A percentile compares a stretch with the other conserved stretches of the same genome.
Conservation (phyloP, 768 basidiomycete genomes). For the Boletus pseudo-olivaceus region DNA sequence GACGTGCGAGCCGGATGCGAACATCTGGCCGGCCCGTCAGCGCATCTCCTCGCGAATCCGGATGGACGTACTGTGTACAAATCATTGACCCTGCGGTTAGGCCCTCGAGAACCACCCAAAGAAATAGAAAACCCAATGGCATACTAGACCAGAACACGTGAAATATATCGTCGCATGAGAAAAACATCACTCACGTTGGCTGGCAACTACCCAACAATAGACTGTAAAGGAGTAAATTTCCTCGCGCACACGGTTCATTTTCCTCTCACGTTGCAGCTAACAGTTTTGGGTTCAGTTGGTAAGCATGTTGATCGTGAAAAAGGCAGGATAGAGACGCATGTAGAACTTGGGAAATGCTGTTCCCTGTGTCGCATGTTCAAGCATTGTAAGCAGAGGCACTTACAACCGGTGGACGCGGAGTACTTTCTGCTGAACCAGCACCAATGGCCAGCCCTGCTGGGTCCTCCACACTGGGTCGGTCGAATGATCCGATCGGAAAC, state of each 20-base stretch:
- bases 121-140: slow-evolving; percentile 21
- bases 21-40: slow-evolving; percentile 8
- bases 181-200: slow-evolving; percentile 21
- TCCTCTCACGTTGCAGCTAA: slow-evolving; percentile 19
- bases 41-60: background rate
- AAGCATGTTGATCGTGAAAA: slow-evolving; percentile 17
- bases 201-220: slow-evolving; percentile 21
- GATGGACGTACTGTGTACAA: slow-evolving; percentile 7
- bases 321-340: slow-evolving; percentile 11
- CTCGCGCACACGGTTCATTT: slow-evolving; percentile 5
- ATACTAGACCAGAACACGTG: slow-evolving; percentile 15
- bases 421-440: slow-evolving; percentile 8
- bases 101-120: slow-evolving; percentile 25
- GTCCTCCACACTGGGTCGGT: background rate
- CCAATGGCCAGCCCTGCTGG: background rate
- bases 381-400: slow-evolving; percentile 24
- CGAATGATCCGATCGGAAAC: slow-evolving; percentile 7
- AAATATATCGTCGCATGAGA: background rate
- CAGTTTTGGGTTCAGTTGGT: slow-evolving; percentile 18
- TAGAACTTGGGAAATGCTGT: slow-evolving; percentile 1
- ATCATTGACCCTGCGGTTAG: slow-evolving; percentile 15
- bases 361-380: slow-evolving; percentile 10
- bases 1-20: background rate
- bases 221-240: slow-evolving; percentile 8
- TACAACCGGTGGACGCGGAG: slow-evolving; percentile 18